Evolutionary conservation across 1,284 basidiomycete genomes (phyloP).

Genomic region (Trametes versicolor): DNA sequence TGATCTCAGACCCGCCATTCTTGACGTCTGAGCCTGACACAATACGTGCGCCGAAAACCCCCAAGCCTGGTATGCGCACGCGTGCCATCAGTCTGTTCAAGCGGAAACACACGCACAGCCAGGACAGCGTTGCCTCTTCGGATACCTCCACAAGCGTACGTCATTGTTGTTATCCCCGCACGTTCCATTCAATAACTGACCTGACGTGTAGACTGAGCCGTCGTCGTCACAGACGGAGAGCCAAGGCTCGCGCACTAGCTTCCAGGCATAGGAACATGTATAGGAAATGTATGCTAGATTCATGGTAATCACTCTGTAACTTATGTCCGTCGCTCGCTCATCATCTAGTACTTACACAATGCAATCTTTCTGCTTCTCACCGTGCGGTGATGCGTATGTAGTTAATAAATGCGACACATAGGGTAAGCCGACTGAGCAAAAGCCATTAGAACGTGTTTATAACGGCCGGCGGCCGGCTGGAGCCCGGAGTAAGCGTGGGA

Average conservation of each 20-base stretch:
- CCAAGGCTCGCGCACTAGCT: constrained; percentile 5
- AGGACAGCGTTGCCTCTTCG: constrained; percentile 24
- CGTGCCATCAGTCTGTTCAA: constrained; percentile 55
- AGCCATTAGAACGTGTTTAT: not conserved
- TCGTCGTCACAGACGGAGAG: constrained; percentile 23
- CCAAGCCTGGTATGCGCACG: constrained; percentile 28
- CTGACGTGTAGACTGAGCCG: constrained; percentile 9
- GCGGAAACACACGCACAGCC: constrained; percentile 37
- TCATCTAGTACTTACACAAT: not conserved
- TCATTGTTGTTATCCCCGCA: not conserved
- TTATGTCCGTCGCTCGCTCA: not conserved
- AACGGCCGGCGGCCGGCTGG: not conserved
- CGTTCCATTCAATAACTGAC: not conserved
- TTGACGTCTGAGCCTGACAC: constrained; percentile 37
- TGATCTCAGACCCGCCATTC: constrained; percentile 25
- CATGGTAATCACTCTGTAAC: constrained; percentile 9
- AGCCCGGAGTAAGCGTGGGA: not conserved
- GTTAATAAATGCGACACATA: no score
- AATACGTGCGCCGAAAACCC: constrained; percentile 24
- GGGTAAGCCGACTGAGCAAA: no score
- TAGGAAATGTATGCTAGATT: constrained; percentile 14
- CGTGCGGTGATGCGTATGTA: no score
- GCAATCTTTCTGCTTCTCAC: no score
- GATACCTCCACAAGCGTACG: constrained; percentile 24
- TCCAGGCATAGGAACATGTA: constrained; percentile 2